Percentiles rank a stretch among this genome's conserved stretches.
Evolutionary conservation across 306 rosid species (phyloP).

Genomic region (Dryas drummondii): DNA sequence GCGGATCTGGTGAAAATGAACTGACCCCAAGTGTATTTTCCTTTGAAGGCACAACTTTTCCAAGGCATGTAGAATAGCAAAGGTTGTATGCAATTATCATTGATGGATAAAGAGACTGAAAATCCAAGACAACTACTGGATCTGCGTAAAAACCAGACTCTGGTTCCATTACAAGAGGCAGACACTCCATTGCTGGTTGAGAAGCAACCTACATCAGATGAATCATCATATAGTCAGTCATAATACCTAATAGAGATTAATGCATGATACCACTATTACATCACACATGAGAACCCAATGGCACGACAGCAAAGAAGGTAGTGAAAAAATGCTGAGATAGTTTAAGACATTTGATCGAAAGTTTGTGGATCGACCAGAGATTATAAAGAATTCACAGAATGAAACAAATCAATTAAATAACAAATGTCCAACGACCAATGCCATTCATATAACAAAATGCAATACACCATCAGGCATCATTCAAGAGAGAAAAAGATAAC

Average conservation of each 20-base stretch:
- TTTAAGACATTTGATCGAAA: not conserved
- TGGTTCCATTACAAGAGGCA: constrained; percentile 98
- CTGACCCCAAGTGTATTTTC: constrained; percentile 75
- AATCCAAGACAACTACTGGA: constrained; percentile 89
- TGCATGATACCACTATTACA: not conserved
- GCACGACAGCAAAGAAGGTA: not conserved
- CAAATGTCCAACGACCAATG: not conserved
- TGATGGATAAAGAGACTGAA: constrained; percentile 95
- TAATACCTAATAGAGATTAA: constrained; percentile 3
- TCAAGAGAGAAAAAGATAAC: constrained; percentile 18
- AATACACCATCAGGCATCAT: not conserved
- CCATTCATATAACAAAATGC: not conserved
- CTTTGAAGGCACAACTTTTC: constrained; percentile 68
- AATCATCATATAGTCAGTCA: not conserved
- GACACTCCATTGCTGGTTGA: constrained; percentile 98
- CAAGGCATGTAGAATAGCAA: constrained; percentile 92
- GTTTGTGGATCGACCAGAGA: not conserved
- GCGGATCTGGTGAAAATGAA: constrained; percentile 67
- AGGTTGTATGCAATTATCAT: constrained; percentile 97
- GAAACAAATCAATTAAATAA: not conserved
- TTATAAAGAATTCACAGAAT: not conserved
- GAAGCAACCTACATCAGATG: constrained; percentile 74
- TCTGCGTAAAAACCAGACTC: constrained; percentile 94
- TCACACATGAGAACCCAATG: not conserved
- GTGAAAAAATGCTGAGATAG: not conserved